A percentile compares a stretch with the other conserved stretches of the same genome.
phyloP scores from a whole-genome alignment of 2,329 filamentous ascomycete genomes.

The Penicillium sp. region DNA sequence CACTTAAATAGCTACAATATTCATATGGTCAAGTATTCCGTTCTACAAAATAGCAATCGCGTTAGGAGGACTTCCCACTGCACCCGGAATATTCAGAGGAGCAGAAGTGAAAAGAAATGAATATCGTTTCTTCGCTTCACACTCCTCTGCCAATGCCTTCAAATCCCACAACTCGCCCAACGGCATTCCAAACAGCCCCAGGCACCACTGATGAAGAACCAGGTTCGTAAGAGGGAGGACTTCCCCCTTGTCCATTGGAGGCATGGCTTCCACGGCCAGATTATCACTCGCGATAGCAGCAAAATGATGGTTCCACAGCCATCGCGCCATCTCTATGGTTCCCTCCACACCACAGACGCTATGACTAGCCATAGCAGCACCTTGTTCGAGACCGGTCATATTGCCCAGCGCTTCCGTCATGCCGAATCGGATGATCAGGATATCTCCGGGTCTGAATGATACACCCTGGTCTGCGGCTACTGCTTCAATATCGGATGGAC shows the following conservation, averaged over 20 bases:
- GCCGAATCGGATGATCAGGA: slow-evolving; percentile 29
- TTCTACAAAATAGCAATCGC: slow-evolving; percentile 29
- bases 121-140: slow-evolving; percentile 43
- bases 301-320: slow-evolving; percentile 62
- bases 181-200: slow-evolving; percentile 48
- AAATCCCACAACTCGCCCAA: slow-evolving; percentile 54
- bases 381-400: slow-evolving; percentile 23
- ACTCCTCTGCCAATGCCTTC: slow-evolving; percentile 44
- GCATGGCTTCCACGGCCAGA: slow-evolving; percentile 31
- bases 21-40: too few relatives aligned
- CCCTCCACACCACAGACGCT: slow-evolving; percentile 49
- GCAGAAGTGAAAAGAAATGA: slow-evolving; percentile 50
- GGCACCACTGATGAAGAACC: slow-evolving; percentile 46
- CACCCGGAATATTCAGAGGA: slow-evolving; percentile 50
- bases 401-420: slow-evolving; percentile 22
- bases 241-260: slow-evolving; percentile 20
- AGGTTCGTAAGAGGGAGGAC: slow-evolving; percentile 17
- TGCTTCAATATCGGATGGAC: slow-evolving; percentile 19
- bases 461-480: slow-evolving; percentile 24
- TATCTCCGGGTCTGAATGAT: slow-evolving; percentile 25
- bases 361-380: slow-evolving; percentile 7
- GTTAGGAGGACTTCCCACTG: slow-evolving; percentile 38
- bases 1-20: too few relatives aligned
- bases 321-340: slow-evolving; percentile 52
- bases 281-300: slow-evolving; percentile 34